A percentile compares a stretch with the other conserved stretches of the same genome.
Evolutionary conservation across 768 basidiomycete genomes (phyloP).

Genomic region (Tubosaeta sp.): DNA sequence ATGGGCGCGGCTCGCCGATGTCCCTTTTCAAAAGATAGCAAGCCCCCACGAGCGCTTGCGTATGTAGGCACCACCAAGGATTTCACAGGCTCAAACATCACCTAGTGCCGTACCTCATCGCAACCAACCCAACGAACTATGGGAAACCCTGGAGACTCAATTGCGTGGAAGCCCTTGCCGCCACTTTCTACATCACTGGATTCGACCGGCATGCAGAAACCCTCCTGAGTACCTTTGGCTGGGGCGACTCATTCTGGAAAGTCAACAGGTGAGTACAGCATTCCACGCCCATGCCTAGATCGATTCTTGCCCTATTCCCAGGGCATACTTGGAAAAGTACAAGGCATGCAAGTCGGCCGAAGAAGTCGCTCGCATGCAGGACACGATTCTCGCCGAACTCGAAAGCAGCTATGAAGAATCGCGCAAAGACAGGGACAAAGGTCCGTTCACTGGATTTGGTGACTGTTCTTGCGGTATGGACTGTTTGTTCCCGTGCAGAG

Average conservation of each 20-base stretch:
- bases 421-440: slow-evolving; percentile 40
- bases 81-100: background rate
- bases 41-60: slow-evolving; percentile 89
- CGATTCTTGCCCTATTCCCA: background rate
- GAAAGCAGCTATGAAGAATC: slow-evolving; percentile 58
- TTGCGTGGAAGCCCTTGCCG: slow-evolving; percentile 92
- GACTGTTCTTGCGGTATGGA: background rate
- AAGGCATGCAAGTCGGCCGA: slow-evolving; percentile 60
- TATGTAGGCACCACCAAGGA: slow-evolving; percentile 38
- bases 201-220: slow-evolving; percentile 77
- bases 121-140: slow-evolving; percentile 96
- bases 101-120: slow-evolving; percentile 90
- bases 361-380: slow-evolving; percentile 59
- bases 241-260: slow-evolving; percentile 84
- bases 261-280: slow-evolving; percentile 62
- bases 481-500: slow-evolving; percentile 5
- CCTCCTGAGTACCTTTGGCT: slow-evolving; percentile 79
- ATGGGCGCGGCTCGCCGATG: slow-evolving; percentile 93
- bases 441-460: slow-evolving; percentile 30
- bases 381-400: slow-evolving; percentile 64
- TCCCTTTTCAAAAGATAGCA: slow-evolving; percentile 91
- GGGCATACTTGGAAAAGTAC: slow-evolving; percentile 66
- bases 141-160: slow-evolving; percentile 96
- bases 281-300: background rate
- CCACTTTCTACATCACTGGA: slow-evolving; percentile 91